Percentiles rank a stretch among this genome's conserved stretches.
phyloP scores from a whole-genome alignment of 2,329 filamentous ascomycete species.

The Beauveria asiatica region DNA sequence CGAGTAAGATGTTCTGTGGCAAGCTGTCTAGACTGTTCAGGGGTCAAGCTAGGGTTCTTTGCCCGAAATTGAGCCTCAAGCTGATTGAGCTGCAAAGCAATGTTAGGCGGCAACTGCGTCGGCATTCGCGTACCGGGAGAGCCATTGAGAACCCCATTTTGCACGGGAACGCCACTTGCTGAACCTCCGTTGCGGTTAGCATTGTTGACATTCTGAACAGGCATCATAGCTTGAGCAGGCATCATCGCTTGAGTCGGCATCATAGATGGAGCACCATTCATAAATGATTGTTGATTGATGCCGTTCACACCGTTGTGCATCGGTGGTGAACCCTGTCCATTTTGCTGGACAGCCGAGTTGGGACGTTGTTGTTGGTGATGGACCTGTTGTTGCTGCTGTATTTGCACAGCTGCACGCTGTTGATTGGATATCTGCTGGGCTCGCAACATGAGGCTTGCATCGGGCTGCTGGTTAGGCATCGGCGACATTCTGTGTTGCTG shows the following conservation, averaged over 20 bases:
- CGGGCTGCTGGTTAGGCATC: constrained; percentile 36
- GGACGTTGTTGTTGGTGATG: constrained; percentile 22
- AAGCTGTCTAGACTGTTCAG: constrained; percentile 41
- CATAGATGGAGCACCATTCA: constrained; percentile 44
- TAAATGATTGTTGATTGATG: constrained; percentile 43
- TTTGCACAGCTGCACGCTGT: constrained; percentile 44
- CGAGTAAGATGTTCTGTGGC: constrained; percentile 42
- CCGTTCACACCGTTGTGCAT: constrained; percentile 34
- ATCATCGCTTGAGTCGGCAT: constrained; percentile 47
- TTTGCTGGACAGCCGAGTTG: constrained; percentile 26
- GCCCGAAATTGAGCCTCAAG: constrained; percentile 44
- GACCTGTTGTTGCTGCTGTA: constrained; percentile 37
- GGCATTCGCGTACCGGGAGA: constrained; percentile 35
- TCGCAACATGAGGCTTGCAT: constrained; percentile 51
- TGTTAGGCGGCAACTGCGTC: constrained; percentile 36
- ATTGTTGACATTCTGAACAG: constrained; percentile 33
- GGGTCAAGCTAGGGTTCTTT: constrained; percentile 42
- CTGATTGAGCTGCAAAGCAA: constrained; percentile 40
- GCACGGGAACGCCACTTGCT: constrained; percentile 23
- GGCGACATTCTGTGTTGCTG: constrained; percentile 50
- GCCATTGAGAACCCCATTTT: constrained; percentile 37
- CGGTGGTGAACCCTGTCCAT: constrained; percentile 33
- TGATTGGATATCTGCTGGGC: constrained; percentile 60
- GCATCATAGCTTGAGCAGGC: constrained; percentile 45
- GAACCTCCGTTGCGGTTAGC: constrained; percentile 35